A percentile compares a stretch with the other conserved stretches of the same genome.
Evolutionary conservation across 768 basidiomycete species (phyloP).

Genomic region (Hortiboletus campestris): DNA sequence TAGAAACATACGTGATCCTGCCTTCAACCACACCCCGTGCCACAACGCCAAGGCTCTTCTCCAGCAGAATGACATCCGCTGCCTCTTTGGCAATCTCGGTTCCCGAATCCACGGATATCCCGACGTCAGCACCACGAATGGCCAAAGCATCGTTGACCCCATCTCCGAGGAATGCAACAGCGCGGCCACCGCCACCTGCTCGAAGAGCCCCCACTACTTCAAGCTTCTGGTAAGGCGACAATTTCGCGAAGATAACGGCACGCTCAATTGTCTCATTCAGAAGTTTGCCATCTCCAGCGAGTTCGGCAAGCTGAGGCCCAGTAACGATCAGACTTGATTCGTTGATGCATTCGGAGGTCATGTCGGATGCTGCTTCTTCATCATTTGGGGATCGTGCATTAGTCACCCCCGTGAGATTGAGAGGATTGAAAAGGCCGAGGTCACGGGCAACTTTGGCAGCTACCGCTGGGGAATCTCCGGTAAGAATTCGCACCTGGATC

Average conservation of each 20-base stretch:
- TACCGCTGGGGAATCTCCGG: slow-evolving; percentile 34
- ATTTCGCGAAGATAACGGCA: slow-evolving; percentile 31
- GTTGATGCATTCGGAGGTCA: slow-evolving; percentile 2
- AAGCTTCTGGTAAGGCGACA: slow-evolving; percentile 34
- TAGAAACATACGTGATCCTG: slow-evolving; percentile 30
- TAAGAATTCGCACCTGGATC: slow-evolving; percentile 34
- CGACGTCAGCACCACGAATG: slow-evolving; percentile 32
- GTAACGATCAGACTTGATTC: slow-evolving; percentile 30
- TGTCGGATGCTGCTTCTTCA: slow-evolving; percentile 22
- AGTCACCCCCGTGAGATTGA: slow-evolving; percentile 13
- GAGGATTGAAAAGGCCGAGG: slow-evolving; percentile 29
- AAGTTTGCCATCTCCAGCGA: slow-evolving; percentile 28
- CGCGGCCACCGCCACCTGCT: slow-evolving; percentile 24
- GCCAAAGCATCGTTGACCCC: slow-evolving; percentile 34
- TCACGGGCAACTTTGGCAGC: slow-evolving; percentile 39
- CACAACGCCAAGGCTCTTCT: slow-evolving; percentile 36
- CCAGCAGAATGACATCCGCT: slow-evolving; percentile 36
- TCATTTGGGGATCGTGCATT: slow-evolving; percentile 19
- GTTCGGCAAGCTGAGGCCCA: slow-evolving; percentile 27
- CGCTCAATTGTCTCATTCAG: slow-evolving; percentile 30
- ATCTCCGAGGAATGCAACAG: slow-evolving; percentile 32
- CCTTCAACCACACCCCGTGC: slow-evolving; percentile 33
- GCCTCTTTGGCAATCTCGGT: slow-evolving; percentile 39
- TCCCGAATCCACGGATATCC: slow-evolving; percentile 35
- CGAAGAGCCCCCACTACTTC: slow-evolving; percentile 33